Percentiles rank a stretch among this genome's conserved stretches.
phyloP scores from a whole-genome alignment of 768 basidiomycete species.

The Lyophyllum atratum region DNA sequence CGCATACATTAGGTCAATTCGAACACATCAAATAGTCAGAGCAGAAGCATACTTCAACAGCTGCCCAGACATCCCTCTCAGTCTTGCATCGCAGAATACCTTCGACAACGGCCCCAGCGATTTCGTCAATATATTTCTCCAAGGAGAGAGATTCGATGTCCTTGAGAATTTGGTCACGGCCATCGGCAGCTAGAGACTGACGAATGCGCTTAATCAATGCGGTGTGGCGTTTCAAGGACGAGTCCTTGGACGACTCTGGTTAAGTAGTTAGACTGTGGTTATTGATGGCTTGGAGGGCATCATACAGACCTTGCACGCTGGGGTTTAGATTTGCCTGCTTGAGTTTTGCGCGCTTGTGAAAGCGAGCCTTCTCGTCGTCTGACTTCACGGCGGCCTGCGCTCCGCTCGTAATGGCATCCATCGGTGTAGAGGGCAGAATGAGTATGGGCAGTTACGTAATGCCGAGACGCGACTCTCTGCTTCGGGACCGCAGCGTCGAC shows the following conservation, averaged over 20 bases:
- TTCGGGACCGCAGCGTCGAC: not conserved
- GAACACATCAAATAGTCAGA: not conserved
- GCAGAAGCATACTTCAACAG: slow-evolving; percentile 75
- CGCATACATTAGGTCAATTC: not conserved
- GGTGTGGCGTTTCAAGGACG: slow-evolving; percentile 94
- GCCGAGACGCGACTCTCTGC: not conserved
- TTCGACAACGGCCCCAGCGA: slow-evolving; percentile 84
- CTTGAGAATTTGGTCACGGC: slow-evolving; percentile 86
- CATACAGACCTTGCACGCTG: slow-evolving; percentile 46
- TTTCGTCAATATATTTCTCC: slow-evolving; percentile 96
- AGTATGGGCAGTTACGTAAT: slow-evolving; percentile 15
- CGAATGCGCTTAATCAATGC: slow-evolving; percentile 93
- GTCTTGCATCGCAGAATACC: slow-evolving; percentile 87
- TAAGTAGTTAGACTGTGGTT: not conserved
- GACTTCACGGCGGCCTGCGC: slow-evolving; percentile 26
- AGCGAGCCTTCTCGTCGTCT: slow-evolving; percentile 51
- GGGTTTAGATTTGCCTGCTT: slow-evolving; percentile 57
- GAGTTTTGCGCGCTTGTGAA: slow-evolving; percentile 58
- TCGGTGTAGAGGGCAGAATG: slow-evolving; percentile 10
- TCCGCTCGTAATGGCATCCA: slow-evolving; percentile 33
- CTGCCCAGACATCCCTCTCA: slow-evolving; percentile 89
- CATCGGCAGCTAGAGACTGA: slow-evolving; percentile 80
- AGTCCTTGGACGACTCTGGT: slow-evolving; percentile 79
- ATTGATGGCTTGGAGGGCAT: not conserved
- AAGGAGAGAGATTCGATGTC: slow-evolving; percentile 89